These are phyloP conservation scores for Fusarium incarnatum DNA, from an alignment of 2,329 filamentous ascomycete species.

Conservation along the genomic window DNA sequence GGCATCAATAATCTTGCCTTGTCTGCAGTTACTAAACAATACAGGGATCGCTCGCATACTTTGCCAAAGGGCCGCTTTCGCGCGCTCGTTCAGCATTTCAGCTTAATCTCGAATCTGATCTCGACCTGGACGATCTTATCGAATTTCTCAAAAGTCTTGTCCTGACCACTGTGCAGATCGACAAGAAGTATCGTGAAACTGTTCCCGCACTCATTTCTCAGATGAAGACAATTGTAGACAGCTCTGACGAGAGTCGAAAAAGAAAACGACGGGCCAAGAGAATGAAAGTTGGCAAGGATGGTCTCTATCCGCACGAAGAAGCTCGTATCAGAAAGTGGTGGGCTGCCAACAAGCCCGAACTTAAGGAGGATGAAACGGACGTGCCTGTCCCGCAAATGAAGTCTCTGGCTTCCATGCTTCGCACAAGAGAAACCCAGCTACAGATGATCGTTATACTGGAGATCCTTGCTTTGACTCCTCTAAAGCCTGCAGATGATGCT, in stretches of 20 bases:
- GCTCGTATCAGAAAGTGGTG: constrained; percentile 77
- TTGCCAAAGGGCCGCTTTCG: constrained; percentile 84
- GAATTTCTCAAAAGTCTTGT: constrained; percentile 76
- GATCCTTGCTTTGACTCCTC: constrained; percentile 75
- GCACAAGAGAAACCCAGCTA: constrained; percentile 81
- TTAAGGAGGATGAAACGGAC: constrained; percentile 61
- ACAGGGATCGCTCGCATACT: constrained; percentile 82
- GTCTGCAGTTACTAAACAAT: neutral
- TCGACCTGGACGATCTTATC: constrained; percentile 72
- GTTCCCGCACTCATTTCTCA: constrained; percentile 70
- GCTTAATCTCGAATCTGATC: constrained; percentile 68
- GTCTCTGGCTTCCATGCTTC: constrained; percentile 72
- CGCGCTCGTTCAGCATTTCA: constrained; percentile 78
- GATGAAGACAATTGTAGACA: constrained; percentile 67
- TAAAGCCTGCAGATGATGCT: constrained; percentile 55
- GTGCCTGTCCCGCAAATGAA: constrained; percentile 66
- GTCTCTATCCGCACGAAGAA: constrained; percentile 75
- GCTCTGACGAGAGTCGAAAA: constrained; percentile 60
- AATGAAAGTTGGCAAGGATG: constrained; percentile 74
- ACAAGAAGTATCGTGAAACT: constrained; percentile 83
- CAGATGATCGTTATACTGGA: constrained; percentile 85
- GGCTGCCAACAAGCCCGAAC: constrained; percentile 66
- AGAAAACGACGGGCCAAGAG: constrained; percentile 70
- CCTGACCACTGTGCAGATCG: constrained; percentile 74
- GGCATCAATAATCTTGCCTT: constrained; percentile 43